Conservation (phyloP, 2,329 filamentous ascomycete genomes). For the Botrytis byssoidea region DNA sequence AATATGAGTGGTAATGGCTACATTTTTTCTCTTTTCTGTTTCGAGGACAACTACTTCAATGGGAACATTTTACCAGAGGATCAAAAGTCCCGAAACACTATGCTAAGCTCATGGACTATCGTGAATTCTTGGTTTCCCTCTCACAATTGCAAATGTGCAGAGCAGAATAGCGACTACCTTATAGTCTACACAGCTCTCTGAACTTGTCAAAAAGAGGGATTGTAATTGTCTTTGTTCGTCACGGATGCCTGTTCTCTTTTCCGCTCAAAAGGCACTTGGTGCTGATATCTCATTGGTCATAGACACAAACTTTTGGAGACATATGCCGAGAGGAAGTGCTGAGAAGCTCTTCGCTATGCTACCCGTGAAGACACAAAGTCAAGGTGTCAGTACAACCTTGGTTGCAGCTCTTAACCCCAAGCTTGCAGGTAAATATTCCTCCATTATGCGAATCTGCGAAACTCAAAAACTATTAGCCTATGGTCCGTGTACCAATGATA, state of each 20-base stretch:
- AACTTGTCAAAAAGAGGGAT: conserved; percentile 32
- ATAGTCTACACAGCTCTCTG: conserved; percentile 33
- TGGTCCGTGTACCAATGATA: neutral
- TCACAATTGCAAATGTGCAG: conserved; percentile 38
- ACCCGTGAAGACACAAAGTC: neutral
- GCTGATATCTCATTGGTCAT: neutral
- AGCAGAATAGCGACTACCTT: conserved; percentile 42
- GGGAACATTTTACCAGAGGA: neutral
- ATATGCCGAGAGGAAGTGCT: neutral
- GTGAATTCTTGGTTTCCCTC: neutral
- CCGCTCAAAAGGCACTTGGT: too few relatives aligned
- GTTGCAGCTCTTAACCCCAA: neutral
- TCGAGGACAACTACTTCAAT: conserved; percentile 33
- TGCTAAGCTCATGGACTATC: neutral
- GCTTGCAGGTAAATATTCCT: neutral
- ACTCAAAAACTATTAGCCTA: neutral
- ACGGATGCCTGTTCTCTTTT: conserved; percentile 25
- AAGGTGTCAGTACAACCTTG: neutral
- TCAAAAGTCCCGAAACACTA: neutral
- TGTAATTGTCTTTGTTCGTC: conserved; percentile 35
- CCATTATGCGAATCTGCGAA: neutral
- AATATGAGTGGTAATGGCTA: conserved; percentile 37
- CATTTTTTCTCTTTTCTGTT: conserved; percentile 38
- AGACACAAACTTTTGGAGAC: neutral
- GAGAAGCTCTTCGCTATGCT: neutral